Evolutionary conservation across 108 stramenopile species (phyloP).

Genomic region (Skeletonema tropicum): DNA sequence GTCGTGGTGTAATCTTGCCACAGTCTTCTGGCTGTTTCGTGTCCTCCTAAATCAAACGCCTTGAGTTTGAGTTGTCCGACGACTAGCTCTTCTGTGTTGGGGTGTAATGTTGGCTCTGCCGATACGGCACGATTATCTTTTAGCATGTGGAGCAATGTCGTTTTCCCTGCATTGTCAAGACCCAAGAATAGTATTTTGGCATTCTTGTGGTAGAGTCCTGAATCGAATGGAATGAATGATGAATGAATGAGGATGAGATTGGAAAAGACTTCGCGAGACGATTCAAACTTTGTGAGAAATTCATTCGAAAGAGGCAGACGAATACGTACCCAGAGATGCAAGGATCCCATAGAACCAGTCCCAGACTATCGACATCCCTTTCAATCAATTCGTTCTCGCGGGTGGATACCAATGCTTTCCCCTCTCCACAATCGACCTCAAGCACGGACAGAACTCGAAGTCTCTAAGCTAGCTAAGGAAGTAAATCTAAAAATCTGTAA

Average conservation of each 20-base stretch:
- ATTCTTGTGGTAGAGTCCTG: conserved; percentile 97
- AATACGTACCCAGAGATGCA: conserved; percentile 55
- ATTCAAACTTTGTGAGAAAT: not conserved
- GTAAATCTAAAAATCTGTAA: too few relatives aligned
- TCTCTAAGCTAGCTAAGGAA: too few relatives aligned
- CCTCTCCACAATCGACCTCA: too few relatives aligned
- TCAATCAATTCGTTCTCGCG: too few relatives aligned
- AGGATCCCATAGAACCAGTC: conserved; percentile 93
- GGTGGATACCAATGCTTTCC: too few relatives aligned
- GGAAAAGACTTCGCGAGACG: not conserved
- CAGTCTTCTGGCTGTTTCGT: conserved; percentile 73
- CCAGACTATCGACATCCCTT: conserved; percentile 36
- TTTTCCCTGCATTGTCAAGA: conserved; percentile 99
- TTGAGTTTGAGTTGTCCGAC: conserved; percentile 80
- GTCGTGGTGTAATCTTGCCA: conserved; percentile 91
- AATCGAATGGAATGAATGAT: not conserved
- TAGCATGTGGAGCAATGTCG: conserved; percentile 94
- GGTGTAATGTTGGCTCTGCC: conserved; percentile 83
- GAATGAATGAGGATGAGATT: not conserved
- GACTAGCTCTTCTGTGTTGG: conserved; percentile 75
- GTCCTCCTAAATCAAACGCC: conserved; percentile 88
- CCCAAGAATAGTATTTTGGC: conserved; percentile 96
- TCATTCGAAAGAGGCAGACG: not conserved
- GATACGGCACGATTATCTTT: conserved; percentile 92
- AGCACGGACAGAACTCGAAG: too few relatives aligned